Percentiles rank a stretch among this genome's conserved stretches.
These are phyloP conservation scores for Fusarium abutilonis DNA, from an alignment of 2,329 filamentous ascomycete genomes.

Conservation along the genomic window DNA sequence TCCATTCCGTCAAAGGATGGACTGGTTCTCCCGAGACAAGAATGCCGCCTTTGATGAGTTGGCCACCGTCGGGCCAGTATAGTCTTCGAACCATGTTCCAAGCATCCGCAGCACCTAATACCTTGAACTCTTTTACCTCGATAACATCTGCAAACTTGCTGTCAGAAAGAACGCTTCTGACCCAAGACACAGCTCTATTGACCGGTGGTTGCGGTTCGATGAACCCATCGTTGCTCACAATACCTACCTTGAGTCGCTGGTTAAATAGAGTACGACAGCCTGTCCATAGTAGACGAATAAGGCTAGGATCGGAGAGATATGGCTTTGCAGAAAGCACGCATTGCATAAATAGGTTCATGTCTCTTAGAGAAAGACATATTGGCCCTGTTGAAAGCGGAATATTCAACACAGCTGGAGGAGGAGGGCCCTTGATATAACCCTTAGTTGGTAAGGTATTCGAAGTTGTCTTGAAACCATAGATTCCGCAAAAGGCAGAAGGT, in stretches of 20 bases:
- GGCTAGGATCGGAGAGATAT: slow-evolving; percentile 43
- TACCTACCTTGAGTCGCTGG: slow-evolving; percentile 53
- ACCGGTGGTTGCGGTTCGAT: slow-evolving; percentile 54
- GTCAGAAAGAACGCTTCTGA: slow-evolving; percentile 24
- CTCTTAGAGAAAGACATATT: slow-evolving; percentile 39
- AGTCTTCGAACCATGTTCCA: slow-evolving; percentile 49
- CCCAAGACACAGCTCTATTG: slow-evolving; percentile 51
- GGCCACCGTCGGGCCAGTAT: slow-evolving; percentile 59
- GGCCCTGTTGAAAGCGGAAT: slow-evolving; percentile 39
- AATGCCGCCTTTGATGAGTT: slow-evolving; percentile 47
- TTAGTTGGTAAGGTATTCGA: slow-evolving; percentile 11
- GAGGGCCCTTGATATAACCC: slow-evolving; percentile 31
- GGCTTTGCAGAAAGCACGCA: slow-evolving; percentile 25
- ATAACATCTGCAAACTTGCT: slow-evolving; percentile 36
- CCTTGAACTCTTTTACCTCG: slow-evolving; percentile 50
- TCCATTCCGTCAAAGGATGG: slow-evolving; percentile 56
- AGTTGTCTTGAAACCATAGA: slow-evolving; percentile 26
- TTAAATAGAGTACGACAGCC: slow-evolving; percentile 36
- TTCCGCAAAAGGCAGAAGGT: slow-evolving; percentile 21
- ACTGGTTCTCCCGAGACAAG: slow-evolving; percentile 55
- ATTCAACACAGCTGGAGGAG: slow-evolving; percentile 48
- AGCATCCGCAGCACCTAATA: slow-evolving; percentile 46
- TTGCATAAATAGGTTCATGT: slow-evolving; percentile 40
- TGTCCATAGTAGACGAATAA: slow-evolving; percentile 47
- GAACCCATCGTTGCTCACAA: slow-evolving; percentile 52